phyloP scores from a whole-genome alignment of 495 filamentous ascomycete genomes.

The Penicillium subrubescens region DNA sequence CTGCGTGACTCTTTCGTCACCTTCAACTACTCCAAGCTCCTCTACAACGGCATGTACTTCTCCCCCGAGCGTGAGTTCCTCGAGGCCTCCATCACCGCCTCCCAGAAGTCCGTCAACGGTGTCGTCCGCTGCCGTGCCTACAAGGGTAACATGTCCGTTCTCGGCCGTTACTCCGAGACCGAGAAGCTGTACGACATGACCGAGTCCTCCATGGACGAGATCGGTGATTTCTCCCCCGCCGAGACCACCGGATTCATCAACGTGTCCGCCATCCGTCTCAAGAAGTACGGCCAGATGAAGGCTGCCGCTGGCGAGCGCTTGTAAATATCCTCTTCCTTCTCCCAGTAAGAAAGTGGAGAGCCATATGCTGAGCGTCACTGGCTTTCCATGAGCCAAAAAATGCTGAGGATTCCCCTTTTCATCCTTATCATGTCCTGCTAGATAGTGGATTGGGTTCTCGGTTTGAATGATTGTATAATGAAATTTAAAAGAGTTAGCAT shows the following conservation, averaged over 20 bases:
- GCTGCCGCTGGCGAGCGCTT: constrained; percentile 56
- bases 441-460: constrained; percentile 14
- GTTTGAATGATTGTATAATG: constrained; percentile 37
- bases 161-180: constrained; percentile 74
- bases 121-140: constrained; percentile 71
- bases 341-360: constrained; percentile 8
- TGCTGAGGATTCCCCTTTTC: constrained; percentile 7
- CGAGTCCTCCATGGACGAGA: constrained; percentile 85
- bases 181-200: constrained; percentile 84
- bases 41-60: constrained; percentile 81
- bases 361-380: constrained; percentile 32
- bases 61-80: constrained; percentile 78
- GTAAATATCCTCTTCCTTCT: constrained; percentile 19
- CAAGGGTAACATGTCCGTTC: constrained; percentile 74
- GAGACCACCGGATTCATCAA: constrained; percentile 80
- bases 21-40: constrained; percentile 68
- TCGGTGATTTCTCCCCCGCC: constrained; percentile 75
- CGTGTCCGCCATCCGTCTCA: constrained; percentile 81
- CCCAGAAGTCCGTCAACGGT: constrained; percentile 72
- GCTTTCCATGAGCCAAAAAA: constrained; percentile 14
- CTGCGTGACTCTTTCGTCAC: constrained; percentile 81
- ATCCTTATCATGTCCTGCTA: constrained; percentile 15
- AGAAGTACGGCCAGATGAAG: constrained; percentile 84
- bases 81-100: constrained; percentile 69
- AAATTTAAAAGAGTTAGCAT: constrained; percentile 17